Conservation (phyloP, 345 rosid species). For the Citrus australasica region DNA sequence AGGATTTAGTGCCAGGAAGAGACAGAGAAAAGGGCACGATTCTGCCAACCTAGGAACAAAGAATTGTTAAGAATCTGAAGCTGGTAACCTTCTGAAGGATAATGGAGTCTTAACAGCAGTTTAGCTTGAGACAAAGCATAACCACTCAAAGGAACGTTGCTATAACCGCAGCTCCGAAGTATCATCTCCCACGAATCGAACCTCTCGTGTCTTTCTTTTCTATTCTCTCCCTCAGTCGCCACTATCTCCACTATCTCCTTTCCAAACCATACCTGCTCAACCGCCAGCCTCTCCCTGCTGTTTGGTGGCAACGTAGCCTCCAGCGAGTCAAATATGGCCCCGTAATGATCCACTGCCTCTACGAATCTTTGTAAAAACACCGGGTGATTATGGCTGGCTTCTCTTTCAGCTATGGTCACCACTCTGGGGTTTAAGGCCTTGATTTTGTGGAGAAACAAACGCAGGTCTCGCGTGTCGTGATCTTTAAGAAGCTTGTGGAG, state of each 20-base stretch:
- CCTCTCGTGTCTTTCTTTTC: constrained; percentile 61
- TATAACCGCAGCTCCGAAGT: constrained; percentile 61
- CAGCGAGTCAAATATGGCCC: constrained; percentile 72
- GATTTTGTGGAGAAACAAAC: constrained; percentile 56
- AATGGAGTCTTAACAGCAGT: constrained; percentile 85
- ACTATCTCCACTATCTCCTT: constrained; percentile 74
- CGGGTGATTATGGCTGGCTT: constrained; percentile 68
- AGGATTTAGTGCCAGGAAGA: constrained; percentile 74
- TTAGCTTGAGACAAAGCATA: constrained; percentile 90
- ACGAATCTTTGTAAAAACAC: constrained; percentile 62
- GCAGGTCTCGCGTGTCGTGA: constrained; percentile 36
- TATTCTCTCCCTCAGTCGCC: constrained; percentile 53
- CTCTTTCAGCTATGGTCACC: constrained; percentile 81
- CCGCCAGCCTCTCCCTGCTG: constrained; percentile 71
- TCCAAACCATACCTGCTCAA: constrained; percentile 90
- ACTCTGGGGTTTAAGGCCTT: constrained; percentile 68
- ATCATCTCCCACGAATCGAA: constrained; percentile 74
- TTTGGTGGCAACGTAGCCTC: constrained; percentile 93
- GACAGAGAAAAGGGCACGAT: constrained; percentile 80
- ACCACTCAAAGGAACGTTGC: constrained; percentile 67
- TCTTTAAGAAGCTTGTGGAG: constrained; percentile 61
- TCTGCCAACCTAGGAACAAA: constrained; percentile 82
- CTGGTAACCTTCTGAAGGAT: constrained; percentile 92
- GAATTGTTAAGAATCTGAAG: constrained; percentile 62
- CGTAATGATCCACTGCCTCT: constrained; percentile 81